Evolutionary conservation across 345 rosid genomes (phyloP).

Genomic region (Euclidium syriacum): DNA sequence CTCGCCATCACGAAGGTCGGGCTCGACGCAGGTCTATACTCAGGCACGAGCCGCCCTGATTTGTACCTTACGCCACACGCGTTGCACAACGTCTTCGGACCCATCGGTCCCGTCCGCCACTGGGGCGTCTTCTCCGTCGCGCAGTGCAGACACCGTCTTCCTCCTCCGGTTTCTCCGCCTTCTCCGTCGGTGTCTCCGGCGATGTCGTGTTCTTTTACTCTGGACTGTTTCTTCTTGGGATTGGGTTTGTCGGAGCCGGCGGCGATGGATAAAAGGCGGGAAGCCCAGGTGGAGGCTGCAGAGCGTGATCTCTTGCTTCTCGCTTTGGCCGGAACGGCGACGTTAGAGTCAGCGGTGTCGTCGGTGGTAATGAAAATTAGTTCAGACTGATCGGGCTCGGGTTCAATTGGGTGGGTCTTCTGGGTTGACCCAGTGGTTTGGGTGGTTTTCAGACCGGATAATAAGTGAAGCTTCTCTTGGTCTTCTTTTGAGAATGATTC

Average conservation of each 20-base stretch:
- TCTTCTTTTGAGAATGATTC: constrained; percentile 95
- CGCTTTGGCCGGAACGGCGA: constrained; percentile 80
- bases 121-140: constrained; percentile 37
- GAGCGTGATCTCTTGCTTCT: constrained; percentile 93
- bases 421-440: constrained; percentile 41
- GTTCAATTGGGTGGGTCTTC: constrained; percentile 24
- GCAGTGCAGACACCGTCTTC: constrained; percentile 25
- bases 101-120: constrained; percentile 37
- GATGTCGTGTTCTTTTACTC: constrained; percentile 33
- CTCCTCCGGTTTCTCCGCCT: constrained; percentile 29
- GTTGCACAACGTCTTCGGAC: constrained; percentile 54
- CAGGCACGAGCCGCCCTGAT: constrained; percentile 32
- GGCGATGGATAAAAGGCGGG: constrained; percentile 46
- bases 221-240: constrained; percentile 12
- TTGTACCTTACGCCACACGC: constrained; percentile 54
- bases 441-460: constrained; percentile 52
- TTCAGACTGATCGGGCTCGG: constrained; percentile 10
- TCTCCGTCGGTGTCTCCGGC: constrained; percentile 11
- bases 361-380: neutral
- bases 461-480: constrained; percentile 71
- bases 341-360: constrained; percentile 34
- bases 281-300: constrained; percentile 82
- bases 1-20: constrained; percentile 30
- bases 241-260: constrained; percentile 5
- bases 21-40: constrained; percentile 32